phyloP scores from a whole-genome alignment of 139 green algal species.

The Chlamydomonas incerta region DNA sequence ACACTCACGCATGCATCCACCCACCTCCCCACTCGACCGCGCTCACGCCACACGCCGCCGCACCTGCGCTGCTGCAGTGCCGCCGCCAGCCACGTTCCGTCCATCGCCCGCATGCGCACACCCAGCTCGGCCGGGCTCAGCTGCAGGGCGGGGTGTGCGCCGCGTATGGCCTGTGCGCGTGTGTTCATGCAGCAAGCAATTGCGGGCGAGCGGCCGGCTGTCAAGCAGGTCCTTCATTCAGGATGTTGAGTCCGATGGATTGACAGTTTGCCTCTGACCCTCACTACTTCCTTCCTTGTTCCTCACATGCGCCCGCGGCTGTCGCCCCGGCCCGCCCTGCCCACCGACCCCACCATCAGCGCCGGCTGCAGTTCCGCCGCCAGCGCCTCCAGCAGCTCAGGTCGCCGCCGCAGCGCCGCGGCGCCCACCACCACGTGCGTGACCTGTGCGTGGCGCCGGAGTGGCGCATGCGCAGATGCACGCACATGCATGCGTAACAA shows the following conservation, averaged over 20 bases:
- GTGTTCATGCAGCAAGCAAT: no score
- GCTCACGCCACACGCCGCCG: neutral
- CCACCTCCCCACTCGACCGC: neutral
- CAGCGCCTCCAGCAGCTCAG: neutral
- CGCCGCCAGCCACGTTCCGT: slow-evolving; percentile 7
- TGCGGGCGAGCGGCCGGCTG: neutral
- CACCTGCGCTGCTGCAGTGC: neutral
- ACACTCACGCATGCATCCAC: neutral
- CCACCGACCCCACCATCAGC: neutral
- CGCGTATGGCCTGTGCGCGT: neutral
- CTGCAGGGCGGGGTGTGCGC: neutral
- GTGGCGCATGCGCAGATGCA: no score
- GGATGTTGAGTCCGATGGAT: no score
- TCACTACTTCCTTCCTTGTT: neutral
- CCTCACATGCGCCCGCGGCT: neutral
- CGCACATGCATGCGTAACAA: no score
- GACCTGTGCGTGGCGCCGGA: neutral
- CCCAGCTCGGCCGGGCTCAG: neutral
- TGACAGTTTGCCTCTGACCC: neutral
- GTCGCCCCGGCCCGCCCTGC: neutral
- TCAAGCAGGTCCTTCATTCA: no score
- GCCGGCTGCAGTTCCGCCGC: slow-evolving; percentile 11
- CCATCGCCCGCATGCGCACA: slow-evolving; percentile 16
- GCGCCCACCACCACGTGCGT: slow-evolving; percentile 17
- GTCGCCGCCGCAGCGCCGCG: neutral